Percentiles rank a stretch among this genome's conserved stretches.
Conservation (phyloP, 1,139 yeast species). For the Pichia sp. region DNA sequence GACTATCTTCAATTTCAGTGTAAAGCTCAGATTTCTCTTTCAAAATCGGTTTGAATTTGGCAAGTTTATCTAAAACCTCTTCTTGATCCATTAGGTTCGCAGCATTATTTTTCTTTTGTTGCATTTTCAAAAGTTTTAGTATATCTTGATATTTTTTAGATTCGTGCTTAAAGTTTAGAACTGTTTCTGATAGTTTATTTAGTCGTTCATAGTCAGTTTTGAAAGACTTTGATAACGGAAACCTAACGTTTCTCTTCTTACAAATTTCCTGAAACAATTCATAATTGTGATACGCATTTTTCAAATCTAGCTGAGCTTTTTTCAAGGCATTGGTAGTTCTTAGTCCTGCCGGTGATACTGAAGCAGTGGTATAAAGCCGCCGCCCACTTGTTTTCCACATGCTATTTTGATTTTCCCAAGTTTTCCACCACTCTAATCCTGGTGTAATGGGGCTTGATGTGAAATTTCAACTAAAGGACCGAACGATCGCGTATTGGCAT, state of each 20-base stretch:
- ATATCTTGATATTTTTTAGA: slow-evolving; percentile 15
- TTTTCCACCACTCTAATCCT: too few species aligned
- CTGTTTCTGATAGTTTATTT: slow-evolving; percentile 6
- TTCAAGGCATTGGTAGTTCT: slow-evolving; percentile 25
- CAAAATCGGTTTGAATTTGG: slow-evolving; percentile 21
- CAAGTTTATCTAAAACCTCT: slow-evolving; percentile 14
- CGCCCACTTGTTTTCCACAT: too few species aligned
- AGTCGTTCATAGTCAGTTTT: slow-evolving; percentile 13
- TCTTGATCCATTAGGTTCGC: slow-evolving; percentile 9
- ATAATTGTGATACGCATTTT: slow-evolving; percentile 18
- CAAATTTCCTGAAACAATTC: slow-evolving; percentile 21
- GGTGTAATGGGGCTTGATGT: too few species aligned
- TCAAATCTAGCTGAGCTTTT: slow-evolving; percentile 22
- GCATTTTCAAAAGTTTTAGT: slow-evolving; percentile 16
- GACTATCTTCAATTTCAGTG: slow-evolving; percentile 32
- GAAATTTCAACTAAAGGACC: too few species aligned
- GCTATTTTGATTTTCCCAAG: too few species aligned
- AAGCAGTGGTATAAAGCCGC: slow-evolving; percentile 1
- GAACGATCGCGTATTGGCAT: too few species aligned
- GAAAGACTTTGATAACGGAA: slow-evolving; percentile 19
- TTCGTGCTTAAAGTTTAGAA: slow-evolving; percentile 17
- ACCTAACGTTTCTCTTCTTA: slow-evolving; percentile 20
- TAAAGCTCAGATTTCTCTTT: slow-evolving; percentile 27
- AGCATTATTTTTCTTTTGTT: slow-evolving; percentile 12
- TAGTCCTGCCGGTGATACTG: slow-evolving; percentile 7